Base-by-base conservation (phyloP, 2,329 filamentous ascomycete genomes). In the Colletotrichum sojae region DNA sequence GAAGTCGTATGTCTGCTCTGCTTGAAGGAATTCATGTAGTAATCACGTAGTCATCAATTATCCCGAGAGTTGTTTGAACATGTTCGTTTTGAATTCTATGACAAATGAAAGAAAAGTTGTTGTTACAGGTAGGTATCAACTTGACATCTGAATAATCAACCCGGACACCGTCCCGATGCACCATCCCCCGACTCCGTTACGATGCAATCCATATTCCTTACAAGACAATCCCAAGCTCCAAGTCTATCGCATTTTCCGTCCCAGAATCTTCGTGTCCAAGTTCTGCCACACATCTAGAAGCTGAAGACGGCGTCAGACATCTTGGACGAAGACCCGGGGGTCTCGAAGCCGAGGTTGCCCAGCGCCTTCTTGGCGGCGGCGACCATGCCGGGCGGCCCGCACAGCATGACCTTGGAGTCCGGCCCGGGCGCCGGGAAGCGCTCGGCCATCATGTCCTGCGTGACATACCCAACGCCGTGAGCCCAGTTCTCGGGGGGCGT, bases 361-460 rank as follows among this genome's bases (percentile, higher is more conserved):
- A 89, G 74, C 8, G 78, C 79, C 73, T 83, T 86, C 79, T 89
- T 90, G 15, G 84, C 82, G 0, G 86, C 87, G 52, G 84, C 84
- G 2, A 91, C 79, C 87, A 91, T 88, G 0, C 84, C 85, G 0
- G 89, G 89, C 0, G 89, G 89, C 0, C 89, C 89, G 72, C 89
- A 91, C 1, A 91, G 77, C 80, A 90, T 79, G 8, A 89, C 75
- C 75, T 88, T 90, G 2, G 82, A 81, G 15, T 87, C 84, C 0
- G 73, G 52, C 0, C 77, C 79, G 0, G 87, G 77, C 0, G 73
- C 71, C 1, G 88, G 87, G 55, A 91, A 78, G 40, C 75, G 80
- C 67, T 86, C 80, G 57, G 63, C 73, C 73, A 91, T 83, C 43
- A 89, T 74, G 0, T 86, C 82, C 51, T 80, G 79, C 0, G 83